phyloP scores from a whole-genome alignment of 2,329 filamentous ascomycete genomes.

The Uncinocarpus reesii region DNA sequence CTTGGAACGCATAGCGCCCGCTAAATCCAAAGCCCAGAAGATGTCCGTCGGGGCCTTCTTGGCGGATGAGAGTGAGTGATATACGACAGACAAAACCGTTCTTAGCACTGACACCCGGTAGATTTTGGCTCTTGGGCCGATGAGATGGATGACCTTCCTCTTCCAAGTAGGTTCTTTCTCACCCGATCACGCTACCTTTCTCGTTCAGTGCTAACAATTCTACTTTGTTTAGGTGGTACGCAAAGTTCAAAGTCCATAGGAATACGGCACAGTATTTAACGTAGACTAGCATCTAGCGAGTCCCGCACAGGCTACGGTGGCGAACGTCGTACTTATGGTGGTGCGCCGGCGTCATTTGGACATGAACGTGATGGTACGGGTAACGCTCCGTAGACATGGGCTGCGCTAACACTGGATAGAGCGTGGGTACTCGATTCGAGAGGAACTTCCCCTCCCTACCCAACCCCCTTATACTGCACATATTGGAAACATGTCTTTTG shows the following conservation, averaged over 20 bases:
- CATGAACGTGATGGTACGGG: slow-evolving; percentile 29
- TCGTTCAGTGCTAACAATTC: slow-evolving; percentile 3
- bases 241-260: slow-evolving; percentile 4
- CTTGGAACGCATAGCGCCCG: slow-evolving; percentile 58
- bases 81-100: not conserved
- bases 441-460: slow-evolving; percentile 74
- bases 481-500: slow-evolving; percentile 92
- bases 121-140: slow-evolving; percentile 92
- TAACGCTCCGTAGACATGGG: not conserved
- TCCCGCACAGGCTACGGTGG: slow-evolving; percentile 39
- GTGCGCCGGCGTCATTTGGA: slow-evolving; percentile 28
- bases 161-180: slow-evolving; percentile 52
- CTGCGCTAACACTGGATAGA: slow-evolving; percentile 20
- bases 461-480: slow-evolving; percentile 94
- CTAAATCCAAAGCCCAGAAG: slow-evolving; percentile 90
- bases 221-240: slow-evolving; percentile 11
- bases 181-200: not conserved
- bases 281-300: slow-evolving; percentile 27
- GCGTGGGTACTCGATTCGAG: slow-evolving; percentile 41
- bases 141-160: slow-evolving; percentile 82
- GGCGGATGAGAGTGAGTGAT: slow-evolving; percentile 69
- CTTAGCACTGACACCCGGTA: slow-evolving; percentile 27
- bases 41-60: slow-evolving; percentile 97
- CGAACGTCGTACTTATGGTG: slow-evolving; percentile 42
- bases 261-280: slow-evolving; percentile 4